Evolutionary conservation across 2,329 filamentous ascomycete genomes (phyloP), one percentile per base, ranked within the genome.

Genomic region (Periconia sp.): DNA sequence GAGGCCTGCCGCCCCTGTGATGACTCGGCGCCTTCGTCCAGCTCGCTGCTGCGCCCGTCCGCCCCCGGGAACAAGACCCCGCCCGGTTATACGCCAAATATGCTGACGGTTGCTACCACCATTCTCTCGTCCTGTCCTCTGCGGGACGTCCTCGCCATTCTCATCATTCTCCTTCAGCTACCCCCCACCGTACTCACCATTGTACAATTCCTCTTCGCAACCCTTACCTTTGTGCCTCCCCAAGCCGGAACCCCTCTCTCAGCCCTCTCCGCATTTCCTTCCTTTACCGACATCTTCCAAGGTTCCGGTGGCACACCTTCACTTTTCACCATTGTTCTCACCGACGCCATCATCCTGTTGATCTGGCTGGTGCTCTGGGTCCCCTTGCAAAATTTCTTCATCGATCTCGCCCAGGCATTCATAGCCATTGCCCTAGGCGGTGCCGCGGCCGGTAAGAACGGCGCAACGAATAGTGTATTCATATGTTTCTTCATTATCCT

Each of bases 121-220:
- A 93, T 97, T 65, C 85, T 97, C 72, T 87, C 86, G 67, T 91
- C 92, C 49, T 93, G 92, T 67, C 93, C 93, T 50, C 86, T 96
- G 70, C 90, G 91, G 77, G 93, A 97, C 77, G 96, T 93, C 56
- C 91, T 97, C 76, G 92, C 93, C 71, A 96, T 97, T 68, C 86
- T 97, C 73, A 96, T 97, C 76, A 90, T 97, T 66, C 85, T 97
- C 62, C 89, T 97, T 76, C 92, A 96, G 72, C 85, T 97, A 10
- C 92, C 93, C 30, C 91, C 92, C 19, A 87, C 93, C 66, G 87
- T 93, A 54, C 83, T 97, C 66, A 93, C 92, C 59, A 82, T 91
- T 73, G 91, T 96, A 67, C 95, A 97, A 75, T 88, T 92, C 70
- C 84, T 96, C 62, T 97, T 97, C 76, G 92, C 93, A 62, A 88